phyloP scores from a whole-genome alignment of 2,329 filamentous ascomycete genomes.

The Diplodia intermedia region DNA sequence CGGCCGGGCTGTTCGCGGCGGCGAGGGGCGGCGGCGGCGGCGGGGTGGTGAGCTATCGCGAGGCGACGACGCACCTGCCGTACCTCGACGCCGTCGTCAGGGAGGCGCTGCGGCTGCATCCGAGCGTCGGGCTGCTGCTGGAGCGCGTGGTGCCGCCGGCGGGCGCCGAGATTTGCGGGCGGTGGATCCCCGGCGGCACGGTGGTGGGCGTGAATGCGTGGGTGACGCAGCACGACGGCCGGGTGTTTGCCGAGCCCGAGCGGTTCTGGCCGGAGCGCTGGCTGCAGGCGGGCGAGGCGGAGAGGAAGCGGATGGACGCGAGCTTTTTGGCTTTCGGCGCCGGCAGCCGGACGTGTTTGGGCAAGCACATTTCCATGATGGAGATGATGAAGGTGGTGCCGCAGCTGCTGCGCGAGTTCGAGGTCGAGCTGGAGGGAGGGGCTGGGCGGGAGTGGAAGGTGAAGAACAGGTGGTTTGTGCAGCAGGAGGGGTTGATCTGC shows the following conservation, averaged over 20 bases:
- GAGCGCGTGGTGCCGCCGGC: slow-evolving; percentile 43
- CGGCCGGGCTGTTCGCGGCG: slow-evolving; percentile 32
- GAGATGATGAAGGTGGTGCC: slow-evolving; percentile 35
- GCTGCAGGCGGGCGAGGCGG: slow-evolving; percentile 22
- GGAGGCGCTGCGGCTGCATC: slow-evolving; percentile 55
- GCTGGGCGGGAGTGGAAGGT: slow-evolving; percentile 19
- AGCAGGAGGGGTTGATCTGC: slow-evolving; percentile 23
- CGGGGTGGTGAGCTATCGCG: slow-evolving; percentile 36
- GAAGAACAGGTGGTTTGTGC: slow-evolving; percentile 32
- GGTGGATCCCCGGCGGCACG: slow-evolving; percentile 38
- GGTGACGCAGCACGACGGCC: slow-evolving; percentile 36
- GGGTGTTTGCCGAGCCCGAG: slow-evolving; percentile 25
- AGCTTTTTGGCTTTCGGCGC: slow-evolving; percentile 34
- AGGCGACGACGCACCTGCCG: slow-evolving; percentile 42
- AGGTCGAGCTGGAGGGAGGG: slow-evolving; percentile 32
- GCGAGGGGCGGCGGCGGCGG: background rate
- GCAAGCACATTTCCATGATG: slow-evolving; percentile 34
- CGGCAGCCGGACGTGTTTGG: slow-evolving; percentile 34
- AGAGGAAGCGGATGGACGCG: slow-evolving; percentile 19
- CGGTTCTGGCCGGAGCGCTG: slow-evolving; percentile 34
- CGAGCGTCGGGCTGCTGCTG: slow-evolving; percentile 44
- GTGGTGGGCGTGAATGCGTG: slow-evolving; percentile 46
- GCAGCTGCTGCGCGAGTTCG: slow-evolving; percentile 34
- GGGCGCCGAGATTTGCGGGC: slow-evolving; percentile 40
- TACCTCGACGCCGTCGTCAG: slow-evolving; percentile 58